Evolutionary conservation across 441 rosid genomes (phyloP), one percentile per base, ranked within the genome.

Genomic region (Pelargonium hybrid): DNA sequence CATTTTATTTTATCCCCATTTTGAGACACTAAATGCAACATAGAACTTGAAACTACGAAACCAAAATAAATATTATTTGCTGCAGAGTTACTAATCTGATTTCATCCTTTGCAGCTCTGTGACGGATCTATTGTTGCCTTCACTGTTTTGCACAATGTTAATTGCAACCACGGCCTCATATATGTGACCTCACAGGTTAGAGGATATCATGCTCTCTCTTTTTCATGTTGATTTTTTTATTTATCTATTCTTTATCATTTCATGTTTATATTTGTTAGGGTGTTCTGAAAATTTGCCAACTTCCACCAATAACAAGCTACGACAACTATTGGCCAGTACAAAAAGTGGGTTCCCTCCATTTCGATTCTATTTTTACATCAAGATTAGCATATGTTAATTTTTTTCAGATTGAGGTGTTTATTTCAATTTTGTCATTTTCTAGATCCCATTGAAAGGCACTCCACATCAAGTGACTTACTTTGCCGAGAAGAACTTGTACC

Each of bases 261-360:
- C 45, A 20, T 73, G 62, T 75, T 80, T 69, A 37, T 71, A 68
- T 72, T 68, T 77, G 71, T 45, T 73, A 92, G 99, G 99, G 99
- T 25, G 68, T 84, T 82, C 81, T 95, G 81, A 95, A 95, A 88
- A 95, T 95, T 80, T 95, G 98, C 82, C 98, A 89, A 65, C 79
- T 95, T 70, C 97, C 98, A 59, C 82, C 96, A 47, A 72, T 78
- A 72, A 87, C 96, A 72, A 86, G 82, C 82, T 92, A 95, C 75
- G 99, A 95, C 82, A 95, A 90, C 81, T 82, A 92, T 78, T 95
- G 99, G 98, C 96, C 99, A 15, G 93, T 90, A 74, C 99, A 92
- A 76, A 95, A 95, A 85, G 99, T 92, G 68, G 74, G 69, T 59
- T 73, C 61, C 26, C n/a, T 61, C 65, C 25, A 15, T 25, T 61